Conservation (phyloP, 768 basidiomycete species). For the Obba rivulosa region DNA sequence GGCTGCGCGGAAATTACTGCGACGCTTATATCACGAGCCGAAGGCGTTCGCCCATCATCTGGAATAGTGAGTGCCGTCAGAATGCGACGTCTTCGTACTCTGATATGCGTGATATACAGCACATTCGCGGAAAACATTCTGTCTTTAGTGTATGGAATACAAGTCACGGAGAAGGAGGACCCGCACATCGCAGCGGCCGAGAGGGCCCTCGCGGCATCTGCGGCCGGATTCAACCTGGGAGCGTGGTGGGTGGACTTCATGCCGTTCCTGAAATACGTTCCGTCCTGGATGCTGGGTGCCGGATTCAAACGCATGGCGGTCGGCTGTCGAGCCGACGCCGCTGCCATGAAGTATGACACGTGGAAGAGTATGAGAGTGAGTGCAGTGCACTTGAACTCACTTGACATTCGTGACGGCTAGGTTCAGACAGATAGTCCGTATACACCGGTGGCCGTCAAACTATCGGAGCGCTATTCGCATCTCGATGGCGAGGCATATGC, state of each 20-base stretch:
- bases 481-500: too few relatives aligned
- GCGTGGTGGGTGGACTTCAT: slow-evolving; percentile 1
- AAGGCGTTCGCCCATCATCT: slow-evolving; percentile 3
- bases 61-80: neutral
- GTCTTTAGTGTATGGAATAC: slow-evolving; percentile 6
- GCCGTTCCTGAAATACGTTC: slow-evolving; percentile 12
- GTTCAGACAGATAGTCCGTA: too few relatives aligned
- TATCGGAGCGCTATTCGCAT: too few relatives aligned
- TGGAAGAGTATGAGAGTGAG: too few relatives aligned
- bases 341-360: too few relatives aligned
- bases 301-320: slow-evolving; percentile 8
- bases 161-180: slow-evolving; percentile 3
- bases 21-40: slow-evolving; percentile 1
- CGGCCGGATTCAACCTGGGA: neutral
- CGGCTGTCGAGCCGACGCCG: too few relatives aligned
- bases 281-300: slow-evolving; percentile 21
- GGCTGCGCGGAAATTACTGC: neutral
- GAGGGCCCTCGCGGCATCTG: slow-evolving; percentile 1
- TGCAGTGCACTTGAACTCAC: too few relatives aligned
- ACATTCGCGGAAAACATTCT: slow-evolving; percentile 1
- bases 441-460: too few relatives aligned
- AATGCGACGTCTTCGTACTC: neutral
- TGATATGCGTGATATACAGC: neutral
- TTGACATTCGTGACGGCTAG: too few relatives aligned
- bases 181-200: slow-evolving; percentile 5